A percentile compares a stretch with the other conserved stretches of the same genome.
phyloP scores from a whole-genome alignment of 768 basidiomycete species.

The Tylopilus subfusipes region DNA sequence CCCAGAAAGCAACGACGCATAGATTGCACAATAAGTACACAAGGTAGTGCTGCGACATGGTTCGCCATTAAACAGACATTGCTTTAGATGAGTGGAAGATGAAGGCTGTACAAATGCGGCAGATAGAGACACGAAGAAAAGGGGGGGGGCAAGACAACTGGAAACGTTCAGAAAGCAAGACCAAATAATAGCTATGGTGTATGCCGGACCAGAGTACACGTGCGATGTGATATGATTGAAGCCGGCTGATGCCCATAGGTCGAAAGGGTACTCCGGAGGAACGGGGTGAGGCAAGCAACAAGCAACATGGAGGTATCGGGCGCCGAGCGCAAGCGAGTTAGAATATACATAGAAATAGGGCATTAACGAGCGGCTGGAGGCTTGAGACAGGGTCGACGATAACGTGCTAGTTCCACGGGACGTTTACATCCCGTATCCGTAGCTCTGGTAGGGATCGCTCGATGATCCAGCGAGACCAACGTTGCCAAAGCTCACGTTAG shows the following conservation, averaged over 20 bases:
- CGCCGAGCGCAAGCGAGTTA: constrained; percentile 33
- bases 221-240: constrained; percentile 52
- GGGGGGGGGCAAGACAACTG: constrained; percentile 22
- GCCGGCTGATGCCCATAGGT: constrained; percentile 35
- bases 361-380: constrained; percentile 29
- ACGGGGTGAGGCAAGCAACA: constrained; percentile 39
- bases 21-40: constrained; percentile 41
- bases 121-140: constrained; percentile 34
- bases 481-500: constrained; percentile 51
- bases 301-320: constrained; percentile 32
- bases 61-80: constrained; percentile 41
- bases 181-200: constrained; percentile 40
- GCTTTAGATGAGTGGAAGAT: constrained; percentile 39
- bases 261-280: constrained; percentile 33
- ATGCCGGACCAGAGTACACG: constrained; percentile 70
- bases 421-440: constrained; percentile 77
- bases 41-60: constrained; percentile 35
- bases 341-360: constrained; percentile 38
- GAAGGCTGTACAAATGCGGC: constrained; percentile 44
- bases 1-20: constrained; percentile 30
- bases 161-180: constrained; percentile 37
- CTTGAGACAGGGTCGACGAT: constrained; percentile 8
- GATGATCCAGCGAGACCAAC: constrained; percentile 50
- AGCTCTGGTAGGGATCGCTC: constrained; percentile 76
- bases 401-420: constrained; percentile 28